phyloP scores from a whole-genome alignment of 331 rosid genomes.

The Spiraea crenata region DNA sequence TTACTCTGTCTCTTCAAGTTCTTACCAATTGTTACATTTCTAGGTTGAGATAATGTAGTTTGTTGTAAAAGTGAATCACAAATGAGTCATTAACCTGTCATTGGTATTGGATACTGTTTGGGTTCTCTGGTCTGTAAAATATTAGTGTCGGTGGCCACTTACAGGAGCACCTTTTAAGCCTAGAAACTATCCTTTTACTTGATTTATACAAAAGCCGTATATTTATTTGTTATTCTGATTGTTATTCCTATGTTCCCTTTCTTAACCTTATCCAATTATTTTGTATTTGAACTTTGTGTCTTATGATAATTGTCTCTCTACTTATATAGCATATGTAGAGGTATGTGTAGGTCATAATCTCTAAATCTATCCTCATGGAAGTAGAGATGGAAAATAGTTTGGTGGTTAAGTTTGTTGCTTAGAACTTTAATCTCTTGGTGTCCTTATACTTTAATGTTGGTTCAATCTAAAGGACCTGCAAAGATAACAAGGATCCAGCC shows the following conservation, averaged over 20 bases:
- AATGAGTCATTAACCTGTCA: not conserved
- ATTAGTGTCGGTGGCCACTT: not conserved
- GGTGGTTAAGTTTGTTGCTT: slow-evolving; percentile 1
- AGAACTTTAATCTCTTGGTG: slow-evolving; percentile 17
- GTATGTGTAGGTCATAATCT: not conserved
- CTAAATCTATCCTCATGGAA: not conserved
- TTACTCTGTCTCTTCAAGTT: not conserved
- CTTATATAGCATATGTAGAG: not conserved
- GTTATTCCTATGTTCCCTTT: not conserved
- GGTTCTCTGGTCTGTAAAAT: not conserved
- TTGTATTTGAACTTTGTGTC: not conserved
- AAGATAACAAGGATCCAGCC: slow-evolving; percentile 63
- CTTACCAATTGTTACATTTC: not conserved
- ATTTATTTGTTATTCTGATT: not conserved
- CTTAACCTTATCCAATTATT: not conserved
- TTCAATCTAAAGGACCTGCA: slow-evolving; percentile 71
- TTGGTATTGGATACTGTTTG: not conserved
- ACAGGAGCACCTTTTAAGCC: not conserved
- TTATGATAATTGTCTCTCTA: not conserved
- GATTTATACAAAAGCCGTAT: too few relatives aligned
- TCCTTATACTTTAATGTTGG: slow-evolving; percentile 11
- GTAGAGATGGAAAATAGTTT: not conserved
- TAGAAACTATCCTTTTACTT: not conserved
- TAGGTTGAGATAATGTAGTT: not conserved
- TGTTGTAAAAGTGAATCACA: not conserved